Percentiles rank a stretch among this genome's conserved stretches.
These are phyloP conservation scores for Starmera stellimalicola DNA, from an alignment of 1,139 yeast species.

Conservation along the genomic window DNA sequence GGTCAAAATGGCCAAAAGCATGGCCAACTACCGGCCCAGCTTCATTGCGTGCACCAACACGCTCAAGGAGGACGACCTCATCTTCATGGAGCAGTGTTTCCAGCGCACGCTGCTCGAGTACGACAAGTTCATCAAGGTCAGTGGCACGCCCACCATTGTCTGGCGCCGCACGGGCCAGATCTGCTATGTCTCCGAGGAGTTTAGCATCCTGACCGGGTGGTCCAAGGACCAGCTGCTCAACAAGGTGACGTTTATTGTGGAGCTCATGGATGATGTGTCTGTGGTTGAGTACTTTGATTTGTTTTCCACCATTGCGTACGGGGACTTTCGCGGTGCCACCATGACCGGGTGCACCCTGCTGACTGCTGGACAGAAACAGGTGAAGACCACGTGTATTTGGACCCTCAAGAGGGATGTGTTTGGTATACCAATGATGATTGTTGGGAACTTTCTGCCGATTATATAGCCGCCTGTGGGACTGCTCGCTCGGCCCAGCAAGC, in stretches of 20 bases:
- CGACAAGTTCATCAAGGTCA: slow-evolving; percentile 70
- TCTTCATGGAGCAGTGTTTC: slow-evolving; percentile 93
- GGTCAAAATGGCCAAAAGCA: slow-evolving; percentile 76
- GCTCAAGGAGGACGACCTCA: slow-evolving; percentile 79
- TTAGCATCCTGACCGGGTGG: slow-evolving; percentile 89
- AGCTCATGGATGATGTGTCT: slow-evolving; percentile 78
- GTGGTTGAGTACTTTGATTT: slow-evolving; percentile 83
- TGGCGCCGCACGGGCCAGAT: slow-evolving; percentile 97
- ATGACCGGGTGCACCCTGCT: slow-evolving; percentile 76
- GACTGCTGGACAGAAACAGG: slow-evolving; percentile 37
- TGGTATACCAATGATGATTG: slow-evolving; percentile 94
- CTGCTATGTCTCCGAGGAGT: slow-evolving; percentile 89
- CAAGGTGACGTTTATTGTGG: slow-evolving; percentile 71
- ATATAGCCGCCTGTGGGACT: too few species aligned
- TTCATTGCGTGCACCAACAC: slow-evolving; percentile 90
- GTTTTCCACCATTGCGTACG: slow-evolving; percentile 80
- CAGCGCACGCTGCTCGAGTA: slow-evolving; percentile 86
- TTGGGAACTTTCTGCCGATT: slow-evolving; percentile 85
- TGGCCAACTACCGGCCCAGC: slow-evolving; percentile 85
- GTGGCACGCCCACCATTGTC: slow-evolving; percentile 90
- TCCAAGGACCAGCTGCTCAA: slow-evolving; percentile 54
- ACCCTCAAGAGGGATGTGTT: slow-evolving; percentile 87
- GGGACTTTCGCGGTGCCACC: slow-evolving; percentile 84
- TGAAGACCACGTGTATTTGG: slow-evolving; percentile 62
- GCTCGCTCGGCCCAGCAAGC: too few species aligned